phyloP scores from a whole-genome alignment of 306 rosid genomes.

The Erythrophleum fordii region DNA sequence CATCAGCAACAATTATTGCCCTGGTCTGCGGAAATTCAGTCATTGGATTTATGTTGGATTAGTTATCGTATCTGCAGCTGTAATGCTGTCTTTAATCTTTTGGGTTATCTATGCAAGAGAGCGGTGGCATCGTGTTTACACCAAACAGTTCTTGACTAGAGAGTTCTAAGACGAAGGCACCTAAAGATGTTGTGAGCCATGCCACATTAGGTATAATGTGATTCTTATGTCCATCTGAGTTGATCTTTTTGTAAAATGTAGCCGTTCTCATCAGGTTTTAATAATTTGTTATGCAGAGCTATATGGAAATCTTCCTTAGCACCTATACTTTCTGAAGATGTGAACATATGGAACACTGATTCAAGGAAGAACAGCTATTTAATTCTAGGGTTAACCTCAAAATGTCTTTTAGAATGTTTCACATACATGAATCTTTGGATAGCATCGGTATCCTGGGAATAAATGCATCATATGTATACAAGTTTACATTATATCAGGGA shows the following conservation, averaged over 20 bases:
- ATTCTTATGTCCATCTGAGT: conserved; percentile 23
- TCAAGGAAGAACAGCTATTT: not conserved
- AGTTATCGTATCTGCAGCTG: conserved; percentile 61
- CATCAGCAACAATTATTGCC: conserved; percentile 62
- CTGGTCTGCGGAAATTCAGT: conserved; percentile 45
- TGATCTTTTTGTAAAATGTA: not conserved
- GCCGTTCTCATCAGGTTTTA: not conserved
- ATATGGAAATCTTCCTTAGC: not conserved
- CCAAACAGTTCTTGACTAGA: conserved; percentile 31
- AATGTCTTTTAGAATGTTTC: not conserved
- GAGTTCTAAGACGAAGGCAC: conserved; percentile 16
- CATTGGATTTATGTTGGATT: conserved; percentile 61
- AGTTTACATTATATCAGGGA: not conserved
- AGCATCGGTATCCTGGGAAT: not conserved
- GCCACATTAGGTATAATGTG: not conserved
- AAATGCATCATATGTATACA: not conserved
- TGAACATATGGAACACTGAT: not conserved
- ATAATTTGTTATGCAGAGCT: conserved; percentile 1
- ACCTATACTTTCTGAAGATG: not conserved
- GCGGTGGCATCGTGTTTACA: conserved; percentile 55
- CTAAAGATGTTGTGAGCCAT: conserved; percentile 10
- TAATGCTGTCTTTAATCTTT: conserved; percentile 67
- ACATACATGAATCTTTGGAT: not conserved
- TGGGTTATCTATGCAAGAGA: conserved; percentile 76
- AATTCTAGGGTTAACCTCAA: not conserved